A percentile compares a stretch with the other conserved stretches of the same genome.
Evolutionary conservation across 1,284 basidiomycete species (phyloP).

Genomic region (Malassezia nana): DNA sequence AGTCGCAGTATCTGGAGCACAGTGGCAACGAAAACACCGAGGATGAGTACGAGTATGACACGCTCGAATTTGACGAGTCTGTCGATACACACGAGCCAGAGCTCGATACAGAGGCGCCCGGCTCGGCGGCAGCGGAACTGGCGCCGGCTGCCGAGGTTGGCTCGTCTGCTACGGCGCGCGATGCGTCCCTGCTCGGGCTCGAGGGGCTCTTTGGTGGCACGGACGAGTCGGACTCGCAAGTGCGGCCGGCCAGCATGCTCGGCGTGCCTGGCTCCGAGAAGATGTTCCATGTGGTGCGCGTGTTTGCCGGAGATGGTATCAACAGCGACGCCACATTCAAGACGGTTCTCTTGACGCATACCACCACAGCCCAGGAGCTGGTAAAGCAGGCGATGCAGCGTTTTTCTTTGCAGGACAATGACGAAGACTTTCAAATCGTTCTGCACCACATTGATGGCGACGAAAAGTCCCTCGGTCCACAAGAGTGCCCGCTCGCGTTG

Average conservation of each 20-base stretch:
- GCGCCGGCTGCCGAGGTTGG: neutral
- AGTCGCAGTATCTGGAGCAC: slow-evolving; percentile 42
- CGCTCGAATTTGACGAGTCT: slow-evolving; percentile 1
- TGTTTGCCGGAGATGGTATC: slow-evolving; percentile 72
- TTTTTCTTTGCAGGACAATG: slow-evolving; percentile 58
- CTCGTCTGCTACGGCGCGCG: neutral
- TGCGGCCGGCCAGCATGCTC: slow-evolving; percentile 45
- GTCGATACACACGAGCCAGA: slow-evolving; percentile 46
- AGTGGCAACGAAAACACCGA: slow-evolving; percentile 40
- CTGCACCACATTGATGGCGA: slow-evolving; percentile 79
- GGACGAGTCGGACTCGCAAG: neutral
- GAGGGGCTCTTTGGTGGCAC: neutral
- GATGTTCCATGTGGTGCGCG: slow-evolving; percentile 80
- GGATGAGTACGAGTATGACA: slow-evolving; percentile 24
- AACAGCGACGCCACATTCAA: slow-evolving; percentile 94
- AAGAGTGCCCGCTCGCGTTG: slow-evolving; percentile 71
- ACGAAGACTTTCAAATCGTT: slow-evolving; percentile 65
- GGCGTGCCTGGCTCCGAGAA: slow-evolving; percentile 55
- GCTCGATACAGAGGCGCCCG: neutral
- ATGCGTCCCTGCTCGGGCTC: neutral
- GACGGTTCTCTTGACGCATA: slow-evolving; percentile 80
- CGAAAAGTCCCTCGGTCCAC: slow-evolving; percentile 60
- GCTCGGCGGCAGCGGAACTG: neutral
- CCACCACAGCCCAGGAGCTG: slow-evolving; percentile 71
- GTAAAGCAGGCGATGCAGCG: slow-evolving; percentile 84